phyloP scores from a whole-genome alignment of 73 alveolate genomes.

The Effrenium voratum region DNA sequence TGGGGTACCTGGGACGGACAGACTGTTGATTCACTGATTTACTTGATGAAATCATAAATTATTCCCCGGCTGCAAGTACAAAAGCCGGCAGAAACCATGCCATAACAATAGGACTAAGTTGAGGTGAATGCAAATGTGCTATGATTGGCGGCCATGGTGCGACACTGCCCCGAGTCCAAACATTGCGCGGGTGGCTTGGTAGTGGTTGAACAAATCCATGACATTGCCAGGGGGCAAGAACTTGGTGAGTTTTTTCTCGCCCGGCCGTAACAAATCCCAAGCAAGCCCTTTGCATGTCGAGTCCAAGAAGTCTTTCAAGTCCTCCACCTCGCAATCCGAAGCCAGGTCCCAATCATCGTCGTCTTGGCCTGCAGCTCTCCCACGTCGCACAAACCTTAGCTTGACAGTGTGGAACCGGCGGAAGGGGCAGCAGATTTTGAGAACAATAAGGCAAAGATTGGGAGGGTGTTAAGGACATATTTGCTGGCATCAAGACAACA shows the following conservation, averaged over 20 bases:
- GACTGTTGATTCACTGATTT: too few species aligned
- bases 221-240: slow-evolving; percentile 1
- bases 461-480: neutral
- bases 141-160: neutral
- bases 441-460: neutral
- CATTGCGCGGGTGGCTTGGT: slow-evolving; percentile 2
- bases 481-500: neutral
- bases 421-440: too few species aligned
- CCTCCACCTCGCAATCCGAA: neutral
- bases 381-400: slow-evolving; percentile 11
- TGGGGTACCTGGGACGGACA: neutral
- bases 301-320: neutral
- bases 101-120: neutral
- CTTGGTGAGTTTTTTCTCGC: neutral
- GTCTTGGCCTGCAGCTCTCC: neutral
- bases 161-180: neutral
- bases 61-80: too few species aligned
- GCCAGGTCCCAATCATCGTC: neutral
- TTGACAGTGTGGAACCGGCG: too few species aligned
- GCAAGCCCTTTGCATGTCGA: neutral
- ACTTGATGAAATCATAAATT: too few species aligned
- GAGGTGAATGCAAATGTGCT: too few species aligned
- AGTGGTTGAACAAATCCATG: neutral
- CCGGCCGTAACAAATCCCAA: neutral
- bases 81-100: neutral